Conservation (phyloP, 2,329 filamentous ascomycete species). For the Aspergillus latus region DNA sequence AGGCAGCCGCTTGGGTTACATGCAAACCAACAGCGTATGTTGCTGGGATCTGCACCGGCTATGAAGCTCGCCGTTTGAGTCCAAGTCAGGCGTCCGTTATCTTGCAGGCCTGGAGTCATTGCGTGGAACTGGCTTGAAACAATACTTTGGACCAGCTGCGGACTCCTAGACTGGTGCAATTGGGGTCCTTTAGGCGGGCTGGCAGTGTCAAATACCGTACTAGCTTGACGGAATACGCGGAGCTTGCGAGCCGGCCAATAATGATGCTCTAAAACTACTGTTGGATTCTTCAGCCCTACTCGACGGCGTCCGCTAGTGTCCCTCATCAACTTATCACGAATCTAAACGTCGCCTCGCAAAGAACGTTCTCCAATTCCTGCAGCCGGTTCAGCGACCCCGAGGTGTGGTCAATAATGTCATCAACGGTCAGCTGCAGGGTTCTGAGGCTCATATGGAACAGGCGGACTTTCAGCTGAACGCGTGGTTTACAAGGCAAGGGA, state of each 20-base stretch:
- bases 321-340: not conserved
- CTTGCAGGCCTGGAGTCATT: not conserved
- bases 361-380: not conserved
- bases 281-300: constrained; percentile 14
- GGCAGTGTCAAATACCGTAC: not conserved
- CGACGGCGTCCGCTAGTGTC: constrained; percentile 5
- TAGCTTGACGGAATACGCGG: not conserved
- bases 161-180: not conserved
- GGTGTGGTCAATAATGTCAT: not conserved
- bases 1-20: constrained; percentile 1
- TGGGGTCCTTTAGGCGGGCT: not conserved
- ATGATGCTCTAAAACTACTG: not conserved
- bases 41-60: not conserved
- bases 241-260: constrained; percentile 6
- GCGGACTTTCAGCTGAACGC: constrained; percentile 7
- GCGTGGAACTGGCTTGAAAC: not conserved
- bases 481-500: not conserved
- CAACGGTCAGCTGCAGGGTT: constrained; percentile 5
- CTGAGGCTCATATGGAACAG: constrained; percentile 16
- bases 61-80: not conserved
- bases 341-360: not conserved
- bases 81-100: not conserved
- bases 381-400: not conserved
- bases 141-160: not conserved
- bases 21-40: not conserved